Percentiles rank a stretch among this genome's conserved stretches.
phyloP scores from a whole-genome alignment of 768 basidiomycete species.

The Naganishia friedmannii region DNA sequence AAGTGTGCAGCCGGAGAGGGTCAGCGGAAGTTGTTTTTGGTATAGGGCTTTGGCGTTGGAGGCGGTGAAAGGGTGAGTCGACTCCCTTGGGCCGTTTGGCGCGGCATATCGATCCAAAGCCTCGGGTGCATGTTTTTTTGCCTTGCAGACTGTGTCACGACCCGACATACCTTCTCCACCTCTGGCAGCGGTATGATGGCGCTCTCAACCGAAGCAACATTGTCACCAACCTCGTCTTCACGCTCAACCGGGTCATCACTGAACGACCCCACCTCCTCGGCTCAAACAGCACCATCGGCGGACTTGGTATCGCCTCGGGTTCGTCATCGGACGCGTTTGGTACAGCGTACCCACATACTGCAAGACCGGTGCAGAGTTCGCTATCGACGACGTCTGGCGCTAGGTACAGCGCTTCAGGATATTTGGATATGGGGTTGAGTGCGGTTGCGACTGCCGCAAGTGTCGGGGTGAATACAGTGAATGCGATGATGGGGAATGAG shows the following conservation, averaged over 20 bases:
- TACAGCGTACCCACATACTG: constrained; percentile 21
- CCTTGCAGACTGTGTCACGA: constrained; percentile 47
- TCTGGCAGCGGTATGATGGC: constrained; percentile 43
- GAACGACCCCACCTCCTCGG: constrained; percentile 85
- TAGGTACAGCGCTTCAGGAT: constrained; percentile 28
- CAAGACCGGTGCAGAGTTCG: constrained; percentile 19
- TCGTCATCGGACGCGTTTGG: constrained; percentile 5
- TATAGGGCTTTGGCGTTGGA: constrained; percentile 89
- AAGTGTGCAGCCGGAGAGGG: constrained; percentile 34
- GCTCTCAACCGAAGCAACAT: constrained; percentile 27
- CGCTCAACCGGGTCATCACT: constrained; percentile 79
- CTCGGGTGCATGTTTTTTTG: no score
- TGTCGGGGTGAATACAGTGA: constrained; percentile 77
- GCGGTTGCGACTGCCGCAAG: constrained; percentile 79
- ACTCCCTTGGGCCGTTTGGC: not conserved
- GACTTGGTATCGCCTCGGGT: constrained; percentile 61
- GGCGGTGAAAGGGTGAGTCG: constrained; percentile 68
- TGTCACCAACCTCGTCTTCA: constrained; percentile 67
- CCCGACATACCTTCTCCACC: constrained; percentile 35
- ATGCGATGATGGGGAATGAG: constrained; percentile 75
- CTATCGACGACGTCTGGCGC: not conserved
- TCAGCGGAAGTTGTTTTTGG: constrained; percentile 57
- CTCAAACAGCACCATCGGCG: constrained; percentile 71
- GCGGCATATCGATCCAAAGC: no score
- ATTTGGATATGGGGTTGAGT: constrained; percentile 55